Conservation (phyloP, 2,329 filamentous ascomycete genomes). For the Microcera coccophila region DNA sequence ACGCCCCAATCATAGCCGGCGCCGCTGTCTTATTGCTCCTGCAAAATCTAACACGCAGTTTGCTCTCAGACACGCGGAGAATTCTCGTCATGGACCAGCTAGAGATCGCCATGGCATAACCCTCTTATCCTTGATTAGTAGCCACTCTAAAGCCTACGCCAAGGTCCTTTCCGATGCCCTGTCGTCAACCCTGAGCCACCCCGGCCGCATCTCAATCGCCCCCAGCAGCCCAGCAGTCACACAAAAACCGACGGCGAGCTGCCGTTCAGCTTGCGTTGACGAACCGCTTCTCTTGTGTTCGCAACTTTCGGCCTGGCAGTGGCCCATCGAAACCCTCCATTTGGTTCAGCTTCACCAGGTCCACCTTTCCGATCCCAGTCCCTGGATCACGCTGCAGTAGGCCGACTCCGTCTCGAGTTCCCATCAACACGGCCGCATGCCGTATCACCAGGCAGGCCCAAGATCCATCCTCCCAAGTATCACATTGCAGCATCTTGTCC, state of each 20-base stretch:
- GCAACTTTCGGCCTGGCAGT: conserved; percentile 27
- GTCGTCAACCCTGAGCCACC: conserved; percentile 40
- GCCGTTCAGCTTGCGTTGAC: conserved; percentile 34
- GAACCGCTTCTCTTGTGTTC: conserved; percentile 29
- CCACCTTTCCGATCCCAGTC: conserved; percentile 31
- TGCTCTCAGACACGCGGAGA: conserved; percentile 34
- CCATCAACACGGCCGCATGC: conserved; percentile 46
- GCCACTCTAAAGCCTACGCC: conserved; percentile 36
- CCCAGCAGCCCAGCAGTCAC: conserved; percentile 41
- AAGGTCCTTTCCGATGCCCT: conserved; percentile 34
- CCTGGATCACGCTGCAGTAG: conserved; percentile 41
- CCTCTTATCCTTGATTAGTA: conserved; percentile 36
- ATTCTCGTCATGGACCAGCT: conserved; percentile 33
- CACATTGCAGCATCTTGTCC: conserved; percentile 51
- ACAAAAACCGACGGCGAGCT: conserved; percentile 48
- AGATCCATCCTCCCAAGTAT: conserved; percentile 47
- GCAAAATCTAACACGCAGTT: conserved; percentile 20
- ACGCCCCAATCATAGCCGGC: conserved; percentile 19
- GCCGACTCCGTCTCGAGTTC: conserved; percentile 43
- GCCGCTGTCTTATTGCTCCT: conserved; percentile 27
- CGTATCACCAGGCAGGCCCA: conserved; percentile 46
- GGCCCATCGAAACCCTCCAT: conserved; percentile 25
- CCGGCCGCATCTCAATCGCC: conserved; percentile 41
- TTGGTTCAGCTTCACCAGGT: conserved; percentile 20
- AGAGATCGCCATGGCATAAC: conserved; percentile 32